A percentile compares a stretch with the other conserved stretches of the same genome.
These are phyloP conservation scores for Penicillium hordei DNA, from an alignment of 2,329 filamentous ascomycete species.

Conservation along the genomic window DNA sequence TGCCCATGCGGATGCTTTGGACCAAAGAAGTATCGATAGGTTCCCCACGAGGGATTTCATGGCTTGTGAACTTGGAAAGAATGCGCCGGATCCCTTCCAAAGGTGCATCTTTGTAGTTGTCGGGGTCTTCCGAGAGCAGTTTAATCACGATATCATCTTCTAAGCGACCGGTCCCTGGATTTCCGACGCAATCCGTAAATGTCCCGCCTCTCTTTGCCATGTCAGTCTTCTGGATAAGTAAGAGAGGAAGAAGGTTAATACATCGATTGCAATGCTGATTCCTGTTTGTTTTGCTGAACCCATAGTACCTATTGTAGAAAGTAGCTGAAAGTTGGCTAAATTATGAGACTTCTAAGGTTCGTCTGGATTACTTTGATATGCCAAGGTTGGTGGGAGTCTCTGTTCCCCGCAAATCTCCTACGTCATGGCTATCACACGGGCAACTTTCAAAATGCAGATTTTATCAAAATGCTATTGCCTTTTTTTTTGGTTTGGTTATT, in stretches of 20 bases:
- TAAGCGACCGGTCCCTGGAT: conserved; percentile 58
- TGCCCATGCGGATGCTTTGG: conserved; percentile 92
- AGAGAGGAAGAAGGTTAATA: not conserved
- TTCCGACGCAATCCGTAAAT: conserved; percentile 27
- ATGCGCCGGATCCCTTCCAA: conserved; percentile 87
- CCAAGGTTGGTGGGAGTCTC: not conserved
- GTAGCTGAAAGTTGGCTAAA: not conserved
- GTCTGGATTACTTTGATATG: not conserved
- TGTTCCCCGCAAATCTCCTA: not conserved
- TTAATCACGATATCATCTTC: conserved; percentile 80
- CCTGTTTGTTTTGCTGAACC: conserved; percentile 9
- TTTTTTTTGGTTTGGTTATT: not conserved
- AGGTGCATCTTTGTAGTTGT: conserved; percentile 87
- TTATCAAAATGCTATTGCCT: not conserved
- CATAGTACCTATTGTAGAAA: conserved; percentile 3
- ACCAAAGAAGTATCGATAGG: conserved; percentile 79
- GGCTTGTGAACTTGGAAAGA: conserved; percentile 71
- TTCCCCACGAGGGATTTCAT: conserved; percentile 76
- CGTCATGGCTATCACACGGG: not conserved
- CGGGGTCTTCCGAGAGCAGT: conserved; percentile 83
- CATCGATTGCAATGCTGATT: conserved; percentile 27
- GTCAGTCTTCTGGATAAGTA: not conserved
- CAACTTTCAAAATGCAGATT: not conserved
- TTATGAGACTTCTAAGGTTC: not conserved
- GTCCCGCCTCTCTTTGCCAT: conserved; percentile 23